phyloP scores from a whole-genome alignment of 1,284 basidiomycete genomes.

The Ustilago bromivora region DNA sequence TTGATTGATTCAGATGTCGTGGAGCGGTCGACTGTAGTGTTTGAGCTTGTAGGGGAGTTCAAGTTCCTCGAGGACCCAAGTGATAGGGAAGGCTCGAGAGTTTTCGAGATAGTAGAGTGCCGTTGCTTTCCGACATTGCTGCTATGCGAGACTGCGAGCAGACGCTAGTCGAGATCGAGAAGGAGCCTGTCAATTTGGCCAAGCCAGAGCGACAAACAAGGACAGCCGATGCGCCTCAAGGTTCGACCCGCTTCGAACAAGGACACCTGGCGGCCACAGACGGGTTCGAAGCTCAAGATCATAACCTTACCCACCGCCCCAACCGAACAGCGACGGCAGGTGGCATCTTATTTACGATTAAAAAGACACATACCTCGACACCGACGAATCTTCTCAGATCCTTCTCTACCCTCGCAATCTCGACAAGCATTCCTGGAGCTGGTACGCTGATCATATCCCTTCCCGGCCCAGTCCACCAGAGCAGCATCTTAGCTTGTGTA shows the following conservation, averaged over 20 bases:
- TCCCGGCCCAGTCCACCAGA: too few species aligned
- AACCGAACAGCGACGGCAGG: neutral
- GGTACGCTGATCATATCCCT: too few species aligned
- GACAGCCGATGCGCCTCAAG: neutral
- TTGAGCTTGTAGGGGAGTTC: constrained; percentile 20
- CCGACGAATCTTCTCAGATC: neutral
- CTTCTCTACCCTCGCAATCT: neutral
- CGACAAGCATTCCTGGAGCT: too few species aligned
- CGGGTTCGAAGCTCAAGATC: neutral
- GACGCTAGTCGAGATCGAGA: neutral
- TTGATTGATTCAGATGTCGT: constrained; percentile 19
- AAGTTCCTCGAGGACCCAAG: constrained; percentile 41
- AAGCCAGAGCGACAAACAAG: neutral
- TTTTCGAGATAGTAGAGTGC: constrained; percentile 41
- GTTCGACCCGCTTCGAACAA: neutral
- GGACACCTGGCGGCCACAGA: neutral
- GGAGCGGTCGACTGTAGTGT: constrained; percentile 15
- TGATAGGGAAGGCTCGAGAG: constrained; percentile 40
- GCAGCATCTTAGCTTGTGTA: too few species aligned
- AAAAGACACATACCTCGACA: neutral
- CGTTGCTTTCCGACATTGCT: constrained; percentile 1
- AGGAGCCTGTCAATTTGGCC: neutral
- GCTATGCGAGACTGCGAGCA: neutral
- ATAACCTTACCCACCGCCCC: neutral
- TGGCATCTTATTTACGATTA: constrained; percentile 6